Conservation (phyloP, 345 rosid genomes). For the Dipteronia sinensis region DNA sequence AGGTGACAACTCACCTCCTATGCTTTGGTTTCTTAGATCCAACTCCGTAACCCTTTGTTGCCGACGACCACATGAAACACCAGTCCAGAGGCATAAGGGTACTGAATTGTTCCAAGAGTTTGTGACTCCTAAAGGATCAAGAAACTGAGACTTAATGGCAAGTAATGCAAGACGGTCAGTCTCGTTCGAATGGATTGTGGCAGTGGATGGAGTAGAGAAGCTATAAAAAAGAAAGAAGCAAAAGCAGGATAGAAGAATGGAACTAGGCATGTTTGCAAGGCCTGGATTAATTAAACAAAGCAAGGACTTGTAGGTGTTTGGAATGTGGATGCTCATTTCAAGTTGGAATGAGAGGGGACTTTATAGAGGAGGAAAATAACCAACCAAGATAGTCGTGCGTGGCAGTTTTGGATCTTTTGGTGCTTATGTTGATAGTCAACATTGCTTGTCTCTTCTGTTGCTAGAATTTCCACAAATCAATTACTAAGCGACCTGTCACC, state of each 20-base stretch:
- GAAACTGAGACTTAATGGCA: too few species aligned
- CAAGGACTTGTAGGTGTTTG: neutral
- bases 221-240: neutral
- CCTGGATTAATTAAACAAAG: neutral
- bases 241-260: neutral
- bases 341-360: neutral
- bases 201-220: neutral
- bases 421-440: too few species aligned
- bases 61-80: neutral
- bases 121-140: neutral
- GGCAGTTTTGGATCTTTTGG: too few species aligned
- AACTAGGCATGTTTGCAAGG: neutral
- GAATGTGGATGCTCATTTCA: neutral
- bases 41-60: neutral
- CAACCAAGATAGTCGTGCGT: too few species aligned
- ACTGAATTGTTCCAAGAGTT: neutral
- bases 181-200: neutral
- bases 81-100: neutral
- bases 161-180: slow-evolving; percentile 2
- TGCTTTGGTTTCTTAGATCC: neutral
- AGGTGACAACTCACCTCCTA: neutral
- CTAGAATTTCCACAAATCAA: too few species aligned
- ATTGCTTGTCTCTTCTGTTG: too few species aligned
- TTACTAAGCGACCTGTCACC: too few species aligned
- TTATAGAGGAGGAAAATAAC: too few species aligned